phyloP scores from a whole-genome alignment of 352 stramenopile species.

The Phytophthora citricola region DNA sequence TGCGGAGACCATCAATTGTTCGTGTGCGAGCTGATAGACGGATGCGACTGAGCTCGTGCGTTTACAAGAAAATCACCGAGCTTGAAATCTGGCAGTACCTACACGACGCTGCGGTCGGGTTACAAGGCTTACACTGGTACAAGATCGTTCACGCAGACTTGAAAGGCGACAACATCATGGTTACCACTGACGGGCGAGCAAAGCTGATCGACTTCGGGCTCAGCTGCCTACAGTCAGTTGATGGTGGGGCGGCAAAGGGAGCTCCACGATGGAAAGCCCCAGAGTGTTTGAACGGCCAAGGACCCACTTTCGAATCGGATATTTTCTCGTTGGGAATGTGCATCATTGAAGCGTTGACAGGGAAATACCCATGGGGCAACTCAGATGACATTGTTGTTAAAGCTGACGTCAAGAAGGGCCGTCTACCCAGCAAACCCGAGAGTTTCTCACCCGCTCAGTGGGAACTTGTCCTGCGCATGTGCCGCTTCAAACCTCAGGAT shows the following conservation, averaged over 20 bases:
- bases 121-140: conserved; percentile 4
- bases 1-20: conserved; percentile 5
- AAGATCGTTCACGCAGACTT: conserved; percentile 12
- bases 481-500: neutral
- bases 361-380: neutral
- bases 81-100: conserved; percentile 3
- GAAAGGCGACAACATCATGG: conserved; percentile 4
- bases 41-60: neutral
- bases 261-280: conserved; percentile 13
- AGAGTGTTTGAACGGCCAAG: neutral
- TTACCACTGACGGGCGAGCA: neutral
- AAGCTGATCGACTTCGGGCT: conserved; percentile 14
- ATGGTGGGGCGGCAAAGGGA: neutral
- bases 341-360: neutral
- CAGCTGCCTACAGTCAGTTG: neutral
- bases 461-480: neutral
- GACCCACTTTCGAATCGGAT: neutral
- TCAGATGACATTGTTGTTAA: neutral
- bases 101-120: neutral
- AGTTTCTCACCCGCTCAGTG: neutral
- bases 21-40: conserved; percentile 2
- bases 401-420: neutral
- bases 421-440: neutral
- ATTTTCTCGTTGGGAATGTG: neutral
- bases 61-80: neutral